Evolutionary conservation across 2,329 filamentous ascomycete genomes (phyloP).

Genomic region (Chaetoscypha palmicola): DNA sequence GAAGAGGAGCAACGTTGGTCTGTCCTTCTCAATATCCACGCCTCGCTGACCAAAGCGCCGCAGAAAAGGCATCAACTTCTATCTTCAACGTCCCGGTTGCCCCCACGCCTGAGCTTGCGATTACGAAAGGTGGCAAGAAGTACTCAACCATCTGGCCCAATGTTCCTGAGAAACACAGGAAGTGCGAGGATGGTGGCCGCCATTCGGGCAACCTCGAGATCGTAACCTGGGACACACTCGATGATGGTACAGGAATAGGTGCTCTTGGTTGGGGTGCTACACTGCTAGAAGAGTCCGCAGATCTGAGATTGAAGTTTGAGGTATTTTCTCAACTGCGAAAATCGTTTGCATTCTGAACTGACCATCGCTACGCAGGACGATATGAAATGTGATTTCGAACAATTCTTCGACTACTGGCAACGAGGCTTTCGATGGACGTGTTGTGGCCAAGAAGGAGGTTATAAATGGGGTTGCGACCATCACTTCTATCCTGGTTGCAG

Average conservation of each 20-base stretch:
- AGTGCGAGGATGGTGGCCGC: neutral
- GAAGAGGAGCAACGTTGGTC: neutral
- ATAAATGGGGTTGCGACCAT: neutral
- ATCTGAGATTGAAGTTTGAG: neutral
- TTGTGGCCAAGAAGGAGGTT: neutral
- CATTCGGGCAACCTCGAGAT: neutral
- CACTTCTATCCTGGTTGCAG: neutral
- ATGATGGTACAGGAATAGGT: neutral
- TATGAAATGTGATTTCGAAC: neutral
- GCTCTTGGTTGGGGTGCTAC: no score
- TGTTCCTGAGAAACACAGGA: neutral
- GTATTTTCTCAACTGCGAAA: no score
- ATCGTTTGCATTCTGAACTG: neutral
- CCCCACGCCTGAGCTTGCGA: neutral
- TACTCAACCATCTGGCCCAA: neutral
- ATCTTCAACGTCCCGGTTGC: neutral
- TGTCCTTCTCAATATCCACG: neutral
- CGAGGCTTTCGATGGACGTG: neutral
- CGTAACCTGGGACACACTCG: neutral
- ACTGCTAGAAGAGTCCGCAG: neutral
- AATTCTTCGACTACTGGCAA: neutral
- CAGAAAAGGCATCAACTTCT: neutral
- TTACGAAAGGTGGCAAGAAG: neutral
- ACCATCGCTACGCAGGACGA: neutral
- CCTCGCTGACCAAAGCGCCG: neutral